Evolutionary conservation across 1,139 yeast genomes (phyloP).

Genomic region (Saccharomycopsis hybrid): DNA sequence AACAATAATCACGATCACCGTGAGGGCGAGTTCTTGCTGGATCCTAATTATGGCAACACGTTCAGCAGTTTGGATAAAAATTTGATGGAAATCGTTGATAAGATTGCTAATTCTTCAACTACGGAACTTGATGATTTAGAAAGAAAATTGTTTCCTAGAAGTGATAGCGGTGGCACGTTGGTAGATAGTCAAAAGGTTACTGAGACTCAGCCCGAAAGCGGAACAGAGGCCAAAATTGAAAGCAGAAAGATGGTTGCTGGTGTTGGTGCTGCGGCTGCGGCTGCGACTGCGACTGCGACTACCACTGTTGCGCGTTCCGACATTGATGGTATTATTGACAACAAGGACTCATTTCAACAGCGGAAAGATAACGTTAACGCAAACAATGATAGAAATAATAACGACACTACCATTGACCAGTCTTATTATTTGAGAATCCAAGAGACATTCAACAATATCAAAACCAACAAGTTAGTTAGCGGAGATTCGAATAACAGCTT

Average conservation of each 20-base stretch:
- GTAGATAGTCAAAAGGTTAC: no score
- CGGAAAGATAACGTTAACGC: background rate
- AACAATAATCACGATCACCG: no score
- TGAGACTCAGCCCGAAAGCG: background rate
- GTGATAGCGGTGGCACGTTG: background rate
- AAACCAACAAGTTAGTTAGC: conserved; percentile 7
- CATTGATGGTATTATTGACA: background rate
- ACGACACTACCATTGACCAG: conserved; percentile 1
- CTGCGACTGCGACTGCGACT: no score
- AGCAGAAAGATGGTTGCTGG: background rate
- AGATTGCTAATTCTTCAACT: conserved; percentile 13
- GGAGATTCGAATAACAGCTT: background rate
- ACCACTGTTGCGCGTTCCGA: background rate
- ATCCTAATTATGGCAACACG: conserved; percentile 15
- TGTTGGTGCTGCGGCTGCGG: background rate
- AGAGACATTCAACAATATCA: conserved; percentile 16
- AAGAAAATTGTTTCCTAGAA: conserved; percentile 7
- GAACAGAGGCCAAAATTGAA: background rate
- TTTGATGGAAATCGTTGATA: conserved; percentile 17
- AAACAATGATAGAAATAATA: background rate
- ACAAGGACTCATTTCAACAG: no score
- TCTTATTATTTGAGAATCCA: conserved; percentile 6
- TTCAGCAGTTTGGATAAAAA: conserved; percentile 17
- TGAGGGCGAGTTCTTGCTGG: background rate
- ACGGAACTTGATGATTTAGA: conserved; percentile 13